Percentiles rank a stretch among this genome's conserved stretches.
These are phyloP conservation scores for Diaporthe capsici DNA, from an alignment of 2,329 filamentous ascomycete species.

Conservation along the genomic window DNA sequence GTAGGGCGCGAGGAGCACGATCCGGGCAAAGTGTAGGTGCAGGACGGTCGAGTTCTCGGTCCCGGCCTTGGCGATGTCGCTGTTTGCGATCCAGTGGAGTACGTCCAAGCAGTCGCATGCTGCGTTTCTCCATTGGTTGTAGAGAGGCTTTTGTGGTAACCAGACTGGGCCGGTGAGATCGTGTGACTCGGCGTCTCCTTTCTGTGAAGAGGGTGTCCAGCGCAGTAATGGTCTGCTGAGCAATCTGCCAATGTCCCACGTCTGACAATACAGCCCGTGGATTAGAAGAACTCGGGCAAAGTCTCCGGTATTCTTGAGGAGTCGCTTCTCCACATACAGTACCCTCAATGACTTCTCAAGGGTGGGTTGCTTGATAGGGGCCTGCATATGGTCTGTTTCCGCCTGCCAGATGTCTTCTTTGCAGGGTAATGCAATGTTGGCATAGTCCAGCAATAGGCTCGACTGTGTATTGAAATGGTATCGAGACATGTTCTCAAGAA, in stretches of 20 bases:
- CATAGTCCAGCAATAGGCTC: slow-evolving; percentile 14
- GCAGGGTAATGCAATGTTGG: slow-evolving; percentile 31
- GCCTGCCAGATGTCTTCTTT: slow-evolving; percentile 31
- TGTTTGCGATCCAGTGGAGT: slow-evolving; percentile 71
- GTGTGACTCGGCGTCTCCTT: slow-evolving; percentile 31
- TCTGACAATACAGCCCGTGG: slow-evolving; percentile 35
- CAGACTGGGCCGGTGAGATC: slow-evolving; percentile 21
- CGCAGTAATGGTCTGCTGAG: slow-evolving; percentile 31
- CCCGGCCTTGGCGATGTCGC: slow-evolving; percentile 62
- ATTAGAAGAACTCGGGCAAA: slow-evolving; percentile 32
- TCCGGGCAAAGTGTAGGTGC: slow-evolving; percentile 68
- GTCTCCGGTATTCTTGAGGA: slow-evolving; percentile 23
- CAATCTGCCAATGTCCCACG: slow-evolving; percentile 26
- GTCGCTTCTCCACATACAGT: slow-evolving; percentile 36
- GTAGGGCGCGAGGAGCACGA: slow-evolving; percentile 65
- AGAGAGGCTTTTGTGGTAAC: slow-evolving; percentile 34
- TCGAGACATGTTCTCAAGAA: slow-evolving; percentile 34
- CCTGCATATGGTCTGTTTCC: not conserved
- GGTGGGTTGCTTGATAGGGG: slow-evolving; percentile 12
- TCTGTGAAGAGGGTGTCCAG: slow-evolving; percentile 36
- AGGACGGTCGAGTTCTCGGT: slow-evolving; percentile 68
- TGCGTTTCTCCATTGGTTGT: slow-evolving; percentile 57
- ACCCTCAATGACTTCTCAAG: slow-evolving; percentile 30
- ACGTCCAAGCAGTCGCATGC: slow-evolving; percentile 66
- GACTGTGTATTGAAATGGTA: slow-evolving; percentile 30